Conservation (phyloP, 371 early-diverging fungal species). For the Sporodiniella umbellata region DNA sequence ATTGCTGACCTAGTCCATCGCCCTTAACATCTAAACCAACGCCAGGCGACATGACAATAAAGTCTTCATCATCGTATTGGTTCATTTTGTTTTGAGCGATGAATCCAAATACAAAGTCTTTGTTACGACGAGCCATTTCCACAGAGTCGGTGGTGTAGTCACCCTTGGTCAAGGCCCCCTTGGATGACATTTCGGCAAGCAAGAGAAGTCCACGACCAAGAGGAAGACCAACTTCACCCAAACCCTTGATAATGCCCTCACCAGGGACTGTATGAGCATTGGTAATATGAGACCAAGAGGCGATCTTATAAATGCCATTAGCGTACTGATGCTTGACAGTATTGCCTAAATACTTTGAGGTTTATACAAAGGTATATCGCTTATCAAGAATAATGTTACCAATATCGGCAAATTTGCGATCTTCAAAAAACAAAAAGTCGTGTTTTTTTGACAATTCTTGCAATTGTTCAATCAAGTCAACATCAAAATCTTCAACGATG, state of each 20-base stretch:
- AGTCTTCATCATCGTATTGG: constrained; percentile 69
- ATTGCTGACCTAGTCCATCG: constrained; percentile 93
- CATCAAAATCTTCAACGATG: constrained; percentile 89
- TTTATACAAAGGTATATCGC: not conserved
- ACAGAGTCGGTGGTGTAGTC: constrained; percentile 84
- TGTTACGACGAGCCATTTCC: constrained; percentile 80
- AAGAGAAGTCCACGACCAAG: constrained; percentile 80
- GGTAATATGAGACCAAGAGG: constrained; percentile 93
- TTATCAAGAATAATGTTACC: constrained; percentile 32
- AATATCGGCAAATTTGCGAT: constrained; percentile 96
- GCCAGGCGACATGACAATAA: constrained; percentile 93
- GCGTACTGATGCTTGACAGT: constrained; percentile 94
- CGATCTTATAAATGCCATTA: constrained; percentile 87
- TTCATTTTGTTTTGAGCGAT: constrained; percentile 80
- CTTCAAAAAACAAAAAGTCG: constrained; percentile 95
- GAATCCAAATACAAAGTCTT: constrained; percentile 93
- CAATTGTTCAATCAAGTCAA: constrained; percentile 72
- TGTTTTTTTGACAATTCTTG: constrained; percentile 76
- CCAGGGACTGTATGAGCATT: constrained; percentile 95
- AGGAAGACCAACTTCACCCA: constrained; percentile 82
- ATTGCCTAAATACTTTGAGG: constrained; percentile 62
- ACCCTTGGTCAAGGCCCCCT: constrained; percentile 81
- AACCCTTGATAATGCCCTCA: constrained; percentile 91
- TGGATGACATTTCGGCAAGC: constrained; percentile 95
- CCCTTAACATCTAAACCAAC: constrained; percentile 80